Evolutionary conservation across 441 rosid species (phyloP).

Genomic region (Pelargonium australe): DNA sequence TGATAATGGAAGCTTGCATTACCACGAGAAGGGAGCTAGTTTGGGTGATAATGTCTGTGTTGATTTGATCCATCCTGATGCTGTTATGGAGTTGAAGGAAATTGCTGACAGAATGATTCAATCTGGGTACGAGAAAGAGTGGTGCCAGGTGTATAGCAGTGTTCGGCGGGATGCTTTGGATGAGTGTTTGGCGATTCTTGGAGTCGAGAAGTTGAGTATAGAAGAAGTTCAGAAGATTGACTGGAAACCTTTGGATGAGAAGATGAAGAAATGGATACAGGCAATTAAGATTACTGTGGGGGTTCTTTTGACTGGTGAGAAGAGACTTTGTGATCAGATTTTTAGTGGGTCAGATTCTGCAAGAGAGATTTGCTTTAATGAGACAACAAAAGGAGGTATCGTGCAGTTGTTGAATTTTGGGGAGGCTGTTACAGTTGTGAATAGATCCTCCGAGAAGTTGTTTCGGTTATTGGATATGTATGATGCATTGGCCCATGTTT

Average conservation of each 20-base stretch:
- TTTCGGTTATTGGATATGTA: slow-evolving; percentile 92
- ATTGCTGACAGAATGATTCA: slow-evolving; percentile 84
- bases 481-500: slow-evolving; percentile 58
- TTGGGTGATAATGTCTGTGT: slow-evolving; percentile 64
- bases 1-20: background rate
- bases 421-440: slow-evolving; percentile 75
- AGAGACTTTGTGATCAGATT: slow-evolving; percentile 71
- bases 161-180: slow-evolving; percentile 80
- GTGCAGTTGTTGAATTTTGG: slow-evolving; percentile 88
- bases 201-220: slow-evolving; percentile 83
- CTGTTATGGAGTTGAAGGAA: slow-evolving; percentile 57
- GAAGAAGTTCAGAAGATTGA: slow-evolving; percentile 94
- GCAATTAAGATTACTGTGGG: slow-evolving; percentile 68
- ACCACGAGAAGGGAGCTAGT: slow-evolving; percentile 80
- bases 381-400: slow-evolving; percentile 69
- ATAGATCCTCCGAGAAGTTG: slow-evolving; percentile 80
- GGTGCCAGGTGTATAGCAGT: slow-evolving; percentile 72
- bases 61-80: slow-evolving; percentile 66
- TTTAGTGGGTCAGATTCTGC: slow-evolving; percentile 48
- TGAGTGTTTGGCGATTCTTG: slow-evolving; percentile 69
- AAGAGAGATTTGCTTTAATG: slow-evolving; percentile 72
- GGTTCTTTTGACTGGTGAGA: slow-evolving; percentile 76
- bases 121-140: slow-evolving; percentile 84
- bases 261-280: slow-evolving; percentile 95
- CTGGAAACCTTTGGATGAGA: slow-evolving; percentile 87